phyloP scores from a whole-genome alignment of 441 rosid genomes.

The Populus hybrid region DNA sequence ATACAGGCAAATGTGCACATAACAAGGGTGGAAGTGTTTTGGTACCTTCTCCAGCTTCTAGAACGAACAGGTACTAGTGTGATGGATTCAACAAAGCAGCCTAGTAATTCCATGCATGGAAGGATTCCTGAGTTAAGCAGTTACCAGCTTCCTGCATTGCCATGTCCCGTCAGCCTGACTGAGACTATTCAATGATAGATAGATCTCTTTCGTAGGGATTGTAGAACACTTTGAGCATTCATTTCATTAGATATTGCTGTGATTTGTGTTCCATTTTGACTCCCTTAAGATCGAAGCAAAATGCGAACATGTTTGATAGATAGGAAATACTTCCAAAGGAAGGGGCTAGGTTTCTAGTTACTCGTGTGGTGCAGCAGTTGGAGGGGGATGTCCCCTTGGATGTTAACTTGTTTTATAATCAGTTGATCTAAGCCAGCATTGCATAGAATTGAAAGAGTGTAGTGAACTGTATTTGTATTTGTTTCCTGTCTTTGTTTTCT shows the following conservation, averaged over 20 bases:
- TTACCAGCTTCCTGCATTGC: conserved; percentile 39
- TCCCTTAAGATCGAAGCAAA: conserved; percentile 15
- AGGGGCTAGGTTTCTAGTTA: conserved; percentile 9
- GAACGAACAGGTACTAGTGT: conserved; percentile 35
- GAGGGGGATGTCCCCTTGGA: not conserved
- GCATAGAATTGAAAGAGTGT: conserved; percentile 8
- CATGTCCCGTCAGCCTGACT: conserved; percentile 32
- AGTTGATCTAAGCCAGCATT: conserved; percentile 6
- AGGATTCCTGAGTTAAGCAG: conserved; percentile 28
- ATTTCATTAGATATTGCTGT: conserved; percentile 28
- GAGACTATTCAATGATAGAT: conserved; percentile 31
- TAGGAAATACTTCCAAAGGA: conserved; percentile 25
- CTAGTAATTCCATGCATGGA: conserved; percentile 23
- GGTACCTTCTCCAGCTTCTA: conserved; percentile 76
- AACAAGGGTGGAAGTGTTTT: conserved; percentile 73
- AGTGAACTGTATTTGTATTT: conserved; percentile 12
- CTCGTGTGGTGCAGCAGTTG: not conserved
- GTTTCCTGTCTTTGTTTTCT: too few relatives aligned
- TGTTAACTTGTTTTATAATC: not conserved
- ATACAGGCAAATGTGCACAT: conserved; percentile 56
- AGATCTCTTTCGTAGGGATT: conserved; percentile 3
- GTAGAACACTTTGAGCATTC: conserved; percentile 38
- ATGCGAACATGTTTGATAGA: conserved; percentile 27
- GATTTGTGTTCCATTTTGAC: conserved; percentile 28
- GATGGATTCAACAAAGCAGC: conserved; percentile 31